Evolutionary conservation across 2,329 filamentous ascomycete species (phyloP).

Genomic region (Capronia americana): DNA sequence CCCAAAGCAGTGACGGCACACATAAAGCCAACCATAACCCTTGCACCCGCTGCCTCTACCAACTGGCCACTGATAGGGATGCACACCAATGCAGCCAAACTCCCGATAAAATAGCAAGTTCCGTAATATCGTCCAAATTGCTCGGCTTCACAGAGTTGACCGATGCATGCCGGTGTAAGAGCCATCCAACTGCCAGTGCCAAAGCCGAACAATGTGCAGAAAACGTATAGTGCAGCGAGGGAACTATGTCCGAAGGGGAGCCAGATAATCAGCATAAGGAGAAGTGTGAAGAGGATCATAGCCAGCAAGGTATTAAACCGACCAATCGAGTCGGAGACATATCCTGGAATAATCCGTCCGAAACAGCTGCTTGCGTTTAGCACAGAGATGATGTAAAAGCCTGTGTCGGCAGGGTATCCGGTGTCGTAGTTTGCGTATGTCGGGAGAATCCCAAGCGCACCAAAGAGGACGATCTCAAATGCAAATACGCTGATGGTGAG

Average conservation of each 20-base stretch:
- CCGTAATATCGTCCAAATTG: conserved; percentile 58
- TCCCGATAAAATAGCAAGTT: conserved; percentile 56
- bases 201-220: conserved; percentile 57
- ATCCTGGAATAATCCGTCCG: conserved; percentile 54
- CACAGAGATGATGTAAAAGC: conserved; percentile 55
- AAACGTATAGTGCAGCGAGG: conserved; percentile 51
- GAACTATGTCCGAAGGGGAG: conserved; percentile 54
- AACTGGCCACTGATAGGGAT: conserved; percentile 56
- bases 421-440: conserved; percentile 53
- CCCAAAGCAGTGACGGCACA: conserved; percentile 51
- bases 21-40: conserved; percentile 55
- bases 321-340: conserved; percentile 52
- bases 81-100: conserved; percentile 54
- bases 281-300: conserved; percentile 47
- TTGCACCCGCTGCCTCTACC: conserved; percentile 54
- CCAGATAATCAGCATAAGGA: conserved; percentile 53
- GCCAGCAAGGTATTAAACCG: conserved; percentile 55
- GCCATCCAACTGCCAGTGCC: conserved; percentile 56
- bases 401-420: conserved; percentile 43
- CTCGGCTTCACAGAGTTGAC: conserved; percentile 55
- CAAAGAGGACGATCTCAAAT: conserved; percentile 59
- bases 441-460: conserved; percentile 55
- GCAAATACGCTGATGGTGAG: conserved; percentile 53
- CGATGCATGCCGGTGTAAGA: conserved; percentile 51
- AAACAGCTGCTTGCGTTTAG: conserved; percentile 53